A percentile compares a stretch with the other conserved stretches of the same genome.
phyloP scores from a whole-genome alignment of 768 basidiomycete genomes.

The Phlebiopsis flavidoalba region DNA sequence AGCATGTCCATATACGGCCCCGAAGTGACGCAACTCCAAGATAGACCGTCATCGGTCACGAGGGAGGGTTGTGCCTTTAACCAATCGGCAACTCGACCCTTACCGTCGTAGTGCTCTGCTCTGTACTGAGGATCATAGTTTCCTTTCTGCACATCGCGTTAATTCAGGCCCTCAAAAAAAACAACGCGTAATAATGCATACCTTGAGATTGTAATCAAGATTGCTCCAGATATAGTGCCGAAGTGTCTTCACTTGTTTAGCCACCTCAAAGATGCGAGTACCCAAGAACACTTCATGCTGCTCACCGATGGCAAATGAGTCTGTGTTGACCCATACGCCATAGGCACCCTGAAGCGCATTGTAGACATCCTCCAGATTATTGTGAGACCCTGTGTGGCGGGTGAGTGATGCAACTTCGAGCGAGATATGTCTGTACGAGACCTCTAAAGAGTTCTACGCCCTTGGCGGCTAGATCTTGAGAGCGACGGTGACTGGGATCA shows the following conservation, averaged over 20 bases:
- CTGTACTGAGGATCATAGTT: constrained; percentile 27
- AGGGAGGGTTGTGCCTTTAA: constrained; percentile 30
- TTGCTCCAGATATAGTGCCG: constrained; percentile 36
- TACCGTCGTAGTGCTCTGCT: constrained; percentile 35
- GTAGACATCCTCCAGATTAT: constrained; percentile 22
- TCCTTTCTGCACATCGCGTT: constrained; percentile 8
- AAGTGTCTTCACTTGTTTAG: constrained; percentile 25
- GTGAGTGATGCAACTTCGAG: not conserved
- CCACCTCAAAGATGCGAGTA: constrained; percentile 34
- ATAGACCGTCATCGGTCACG: constrained; percentile 25
- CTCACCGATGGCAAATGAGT: constrained; percentile 33
- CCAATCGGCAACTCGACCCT: constrained; percentile 36
- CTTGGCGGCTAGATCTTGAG: constrained; percentile 28
- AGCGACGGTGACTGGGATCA: constrained; percentile 26
- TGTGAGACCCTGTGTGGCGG: constrained; percentile 24
- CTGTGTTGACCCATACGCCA: constrained; percentile 29
- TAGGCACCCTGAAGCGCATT: constrained; percentile 27
- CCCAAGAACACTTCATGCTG: constrained; percentile 32
- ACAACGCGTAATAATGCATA: constrained; percentile 20
- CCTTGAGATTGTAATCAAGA: constrained; percentile 34
- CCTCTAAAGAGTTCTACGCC: constrained; percentile 34
- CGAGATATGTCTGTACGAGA: not conserved
- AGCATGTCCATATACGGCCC: constrained; percentile 13
- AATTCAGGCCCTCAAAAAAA: constrained; percentile 6
- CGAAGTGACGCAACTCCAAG: constrained; percentile 31